phyloP scores from a whole-genome alignment of 495 filamentous ascomycete species.

The Venustampulla echinocandica region DNA sequence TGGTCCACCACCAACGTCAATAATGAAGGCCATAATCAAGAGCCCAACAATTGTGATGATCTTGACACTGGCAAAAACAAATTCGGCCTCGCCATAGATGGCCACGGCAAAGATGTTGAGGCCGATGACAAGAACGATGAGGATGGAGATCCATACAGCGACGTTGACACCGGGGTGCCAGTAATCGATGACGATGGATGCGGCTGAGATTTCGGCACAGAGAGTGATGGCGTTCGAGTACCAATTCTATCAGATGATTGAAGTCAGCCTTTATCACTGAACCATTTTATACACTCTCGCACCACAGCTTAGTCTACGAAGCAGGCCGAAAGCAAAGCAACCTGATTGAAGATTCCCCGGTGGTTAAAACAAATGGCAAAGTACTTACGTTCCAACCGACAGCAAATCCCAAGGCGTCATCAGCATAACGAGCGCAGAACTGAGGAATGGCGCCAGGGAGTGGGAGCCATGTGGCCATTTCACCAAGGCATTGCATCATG shows the following conservation, averaged over 20 bases:
- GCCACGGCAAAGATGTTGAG: constrained; percentile 61
- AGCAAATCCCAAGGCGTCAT: constrained; percentile 66
- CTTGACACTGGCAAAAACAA: constrained; percentile 66
- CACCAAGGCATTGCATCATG: constrained; percentile 41
- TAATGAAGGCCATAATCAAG: constrained; percentile 27
- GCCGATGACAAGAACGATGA: constrained; percentile 58
- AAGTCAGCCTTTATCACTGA: constrained; percentile 4
- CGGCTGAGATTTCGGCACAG: constrained; percentile 67
- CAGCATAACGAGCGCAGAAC: constrained; percentile 64
- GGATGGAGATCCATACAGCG: constrained; percentile 67
- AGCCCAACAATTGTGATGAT: constrained; percentile 62
- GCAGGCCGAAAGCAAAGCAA: no score
- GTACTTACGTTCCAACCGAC: constrained; percentile 63
- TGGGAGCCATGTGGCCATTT: constrained; percentile 39
- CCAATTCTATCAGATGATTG: constrained; percentile 30
- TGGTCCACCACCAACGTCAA: constrained; percentile 33
- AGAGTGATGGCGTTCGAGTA: constrained; percentile 55
- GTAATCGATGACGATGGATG: constrained; percentile 65
- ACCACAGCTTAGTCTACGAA: no score
- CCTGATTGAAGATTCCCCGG: no score
- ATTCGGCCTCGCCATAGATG: constrained; percentile 66
- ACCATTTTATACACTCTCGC: no score
- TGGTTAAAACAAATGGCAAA: no score
- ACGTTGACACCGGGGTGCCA: constrained; percentile 51
- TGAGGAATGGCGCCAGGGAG: constrained; percentile 68